phyloP scores from a whole-genome alignment of 768 basidiomycete genomes.

The Cubamyces lactineus region DNA sequence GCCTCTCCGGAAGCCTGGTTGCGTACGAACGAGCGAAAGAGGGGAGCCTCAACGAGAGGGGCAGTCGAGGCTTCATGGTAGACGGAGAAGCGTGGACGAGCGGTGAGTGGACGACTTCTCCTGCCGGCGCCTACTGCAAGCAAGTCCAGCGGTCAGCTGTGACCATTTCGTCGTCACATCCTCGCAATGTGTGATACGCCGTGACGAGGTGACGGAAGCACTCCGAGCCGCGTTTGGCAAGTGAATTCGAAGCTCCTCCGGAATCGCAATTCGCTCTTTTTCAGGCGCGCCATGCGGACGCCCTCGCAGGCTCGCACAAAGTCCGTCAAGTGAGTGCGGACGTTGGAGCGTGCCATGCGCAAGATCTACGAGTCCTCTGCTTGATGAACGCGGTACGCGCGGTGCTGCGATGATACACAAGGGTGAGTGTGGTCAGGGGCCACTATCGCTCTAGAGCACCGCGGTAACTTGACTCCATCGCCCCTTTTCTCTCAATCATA shows the following conservation, averaged over 20 bases:
- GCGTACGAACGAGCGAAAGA: conserved; percentile 31
- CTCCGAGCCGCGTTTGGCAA: conserved; percentile 7
- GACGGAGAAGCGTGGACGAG: too few relatives aligned
- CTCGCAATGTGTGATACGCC: not conserved
- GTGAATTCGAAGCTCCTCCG: conserved; percentile 3
- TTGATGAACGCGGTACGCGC: too few relatives aligned
- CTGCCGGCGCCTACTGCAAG: not conserved
- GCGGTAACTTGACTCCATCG: too few relatives aligned
- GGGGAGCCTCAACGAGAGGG: conserved; percentile 15
- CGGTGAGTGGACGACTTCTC: not conserved
- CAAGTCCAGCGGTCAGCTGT: too few relatives aligned
- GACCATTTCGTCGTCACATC: too few relatives aligned
- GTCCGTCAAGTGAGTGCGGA: not conserved
- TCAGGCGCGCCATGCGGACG: not conserved
- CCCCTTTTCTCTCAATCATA: too few relatives aligned
- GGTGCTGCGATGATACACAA: too few relatives aligned
- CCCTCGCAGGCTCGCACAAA: not conserved
- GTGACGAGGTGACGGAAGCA: conserved; percentile 10
- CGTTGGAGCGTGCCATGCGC: too few relatives aligned
- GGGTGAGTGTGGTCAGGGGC: too few relatives aligned
- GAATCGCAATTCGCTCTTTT: not conserved
- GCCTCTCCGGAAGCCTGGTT: conserved; percentile 34
- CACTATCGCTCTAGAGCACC: too few relatives aligned
- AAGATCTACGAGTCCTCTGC: too few relatives aligned
- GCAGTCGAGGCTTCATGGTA: conserved; percentile 25